Base-by-base conservation (phyloP, 768 basidiomycete genomes). In the Trametes sanguinea region DNA sequence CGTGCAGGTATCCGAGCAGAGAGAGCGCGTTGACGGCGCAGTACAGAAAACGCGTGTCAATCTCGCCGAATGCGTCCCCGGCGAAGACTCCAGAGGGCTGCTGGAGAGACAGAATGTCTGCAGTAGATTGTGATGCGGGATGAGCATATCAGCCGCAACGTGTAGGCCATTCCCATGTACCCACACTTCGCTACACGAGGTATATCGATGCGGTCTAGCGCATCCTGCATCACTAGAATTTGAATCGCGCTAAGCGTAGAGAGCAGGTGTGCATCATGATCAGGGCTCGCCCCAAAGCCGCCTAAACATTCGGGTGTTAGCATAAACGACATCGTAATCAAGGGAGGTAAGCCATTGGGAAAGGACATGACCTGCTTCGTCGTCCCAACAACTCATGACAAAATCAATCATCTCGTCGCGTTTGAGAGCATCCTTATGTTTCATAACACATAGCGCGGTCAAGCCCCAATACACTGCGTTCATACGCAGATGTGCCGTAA, bases 401-500 rank as follows among this genome's bases (percentile, higher is more conserved):
- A 92, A 98, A 2, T 81, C 81, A 33, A 98, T 83, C 83, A 92
- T 92, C 64, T 93, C 94, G 29, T 93, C 85, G 43, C 87, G 77
- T 66, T 90, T 83, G 54, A 99, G 77, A 0, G 93, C 93, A 51
- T 95, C 89, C 57, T 85, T 78, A 47, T 82, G 83, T 1, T 82
- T 84, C 87, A 98, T 90, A 48, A 94, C 79, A 40, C 83, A 90
- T 2, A 96, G 77, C 0, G 97, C 94, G 0, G 90, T 94, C 43
- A 95, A 78, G 7, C 94, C 97, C 97, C 97, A 99, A 74, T 97
- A 99, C 7, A 98, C 80, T 2, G 95, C 96, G 73, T 98, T 98
- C 75, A 99, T 80, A 6, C 96, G 90, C 6, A 98, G 83, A 74
- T 99, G 97, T 11, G 94, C 81, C 0, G 95, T 95, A 17, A 96